phyloP scores from a whole-genome alignment of 106 monocot species.

The Xerophyta viscosa region DNA sequence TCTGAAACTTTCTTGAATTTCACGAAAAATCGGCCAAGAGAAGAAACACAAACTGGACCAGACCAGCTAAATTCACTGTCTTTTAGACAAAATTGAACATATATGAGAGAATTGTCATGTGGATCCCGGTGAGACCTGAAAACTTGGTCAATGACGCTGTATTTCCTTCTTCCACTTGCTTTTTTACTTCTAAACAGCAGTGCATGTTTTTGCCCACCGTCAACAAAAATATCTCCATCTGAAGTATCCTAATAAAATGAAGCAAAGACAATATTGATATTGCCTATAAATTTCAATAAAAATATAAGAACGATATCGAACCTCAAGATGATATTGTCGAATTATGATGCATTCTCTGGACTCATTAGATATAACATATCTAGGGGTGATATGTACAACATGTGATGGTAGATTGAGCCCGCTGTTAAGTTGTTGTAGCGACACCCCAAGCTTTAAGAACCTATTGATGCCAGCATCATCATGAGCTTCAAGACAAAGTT shows the following conservation, averaged over 20 bases:
- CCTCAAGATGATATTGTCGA: conserved; percentile 76
- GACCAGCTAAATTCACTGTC: conserved; percentile 61
- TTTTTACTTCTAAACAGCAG: conserved; percentile 27
- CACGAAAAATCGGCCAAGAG: conserved; percentile 80
- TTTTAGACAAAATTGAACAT: conserved; percentile 57
- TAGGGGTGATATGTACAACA: conserved; percentile 49
- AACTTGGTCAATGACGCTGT: conserved; percentile 40
- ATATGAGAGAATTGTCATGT: conserved; percentile 41
- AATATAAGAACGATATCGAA: conserved; percentile 8
- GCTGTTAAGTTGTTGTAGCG: conserved; percentile 31
- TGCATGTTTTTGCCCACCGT: conserved; percentile 26
- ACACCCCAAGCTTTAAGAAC: conserved; percentile 50
- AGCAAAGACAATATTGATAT: not conserved
- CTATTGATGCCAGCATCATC: conserved; percentile 25
- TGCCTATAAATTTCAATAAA: not conserved
- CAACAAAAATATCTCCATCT: conserved; percentile 29
- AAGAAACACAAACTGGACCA: conserved; percentile 80
- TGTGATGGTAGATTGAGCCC: conserved; percentile 39
- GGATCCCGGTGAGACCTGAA: conserved; percentile 41
- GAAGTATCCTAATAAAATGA: not conserved
- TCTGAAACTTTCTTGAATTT: conserved; percentile 45
- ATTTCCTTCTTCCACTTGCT: conserved; percentile 18
- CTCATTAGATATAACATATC: conserved; percentile 73
- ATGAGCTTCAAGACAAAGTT: conserved; percentile 45
- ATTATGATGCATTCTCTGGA: conserved; percentile 36